These are phyloP conservation scores for Fusarium compactum DNA, from an alignment of 2,329 filamentous ascomycete species.

Conservation along the genomic window DNA sequence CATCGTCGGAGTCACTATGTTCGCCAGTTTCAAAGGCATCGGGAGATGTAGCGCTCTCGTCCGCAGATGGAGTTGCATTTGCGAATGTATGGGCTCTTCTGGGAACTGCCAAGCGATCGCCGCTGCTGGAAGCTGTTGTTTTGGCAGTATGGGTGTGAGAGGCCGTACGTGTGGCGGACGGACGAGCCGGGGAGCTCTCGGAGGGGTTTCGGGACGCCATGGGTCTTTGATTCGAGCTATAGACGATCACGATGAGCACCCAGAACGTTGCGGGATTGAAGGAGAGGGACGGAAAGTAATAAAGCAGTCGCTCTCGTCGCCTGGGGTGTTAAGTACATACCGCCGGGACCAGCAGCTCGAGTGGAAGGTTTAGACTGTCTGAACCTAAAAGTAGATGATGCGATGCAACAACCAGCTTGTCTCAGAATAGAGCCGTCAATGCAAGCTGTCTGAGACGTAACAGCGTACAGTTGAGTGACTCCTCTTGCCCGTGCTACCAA, in stretches of 20 bases:
- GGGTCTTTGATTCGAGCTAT: constrained; percentile 44
- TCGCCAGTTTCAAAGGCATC: constrained; percentile 65
- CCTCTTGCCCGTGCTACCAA: constrained; percentile 8
- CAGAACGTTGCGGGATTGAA: constrained; percentile 1
- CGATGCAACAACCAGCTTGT: constrained; percentile 46
- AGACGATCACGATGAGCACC: constrained; percentile 48
- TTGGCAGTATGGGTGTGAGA: constrained; percentile 47
- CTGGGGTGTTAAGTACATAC: constrained; percentile 35
- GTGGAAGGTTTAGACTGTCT: constrained; percentile 20
- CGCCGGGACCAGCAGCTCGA: constrained; percentile 20
- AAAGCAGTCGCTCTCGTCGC: constrained; percentile 9
- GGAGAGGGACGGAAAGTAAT: neutral
- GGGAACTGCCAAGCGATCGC: constrained; percentile 51
- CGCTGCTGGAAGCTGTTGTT: constrained; percentile 44
- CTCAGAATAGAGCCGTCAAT: constrained; percentile 35
- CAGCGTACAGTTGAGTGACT: constrained; percentile 8
- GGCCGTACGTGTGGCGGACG: constrained; percentile 47
- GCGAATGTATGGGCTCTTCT: constrained; percentile 63
- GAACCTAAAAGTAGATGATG: constrained; percentile 29
- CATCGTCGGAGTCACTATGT: constrained; percentile 59
- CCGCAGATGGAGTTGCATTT: constrained; percentile 51
- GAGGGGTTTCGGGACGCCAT: constrained; percentile 52
- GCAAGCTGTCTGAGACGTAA: constrained; percentile 15
- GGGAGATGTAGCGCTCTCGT: constrained; percentile 48
- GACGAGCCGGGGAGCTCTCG: constrained; percentile 49